These are phyloP conservation scores for Nymphaea thermarum DNA, from an alignment of 164 flowering plant species.

Conservation along the genomic window DNA sequence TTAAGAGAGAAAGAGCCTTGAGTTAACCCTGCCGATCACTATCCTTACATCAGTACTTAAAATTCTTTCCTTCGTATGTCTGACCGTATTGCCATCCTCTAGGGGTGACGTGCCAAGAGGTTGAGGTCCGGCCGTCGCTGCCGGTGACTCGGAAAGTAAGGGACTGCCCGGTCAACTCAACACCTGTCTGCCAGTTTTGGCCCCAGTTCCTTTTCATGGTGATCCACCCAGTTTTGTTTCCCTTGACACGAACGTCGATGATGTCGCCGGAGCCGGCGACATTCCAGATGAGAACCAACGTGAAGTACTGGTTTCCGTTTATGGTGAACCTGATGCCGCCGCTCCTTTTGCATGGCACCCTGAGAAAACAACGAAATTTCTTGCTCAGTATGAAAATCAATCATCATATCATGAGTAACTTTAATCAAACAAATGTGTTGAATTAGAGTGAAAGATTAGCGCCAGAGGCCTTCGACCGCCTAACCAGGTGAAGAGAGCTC, in stretches of 20 bases:
- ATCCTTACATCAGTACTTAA: constrained; percentile 31
- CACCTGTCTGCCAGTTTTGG: constrained; percentile 70
- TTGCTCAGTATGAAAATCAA: background rate
- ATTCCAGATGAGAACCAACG: constrained; percentile 53
- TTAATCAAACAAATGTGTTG: too few species aligned
- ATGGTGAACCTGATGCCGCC: constrained; percentile 75
- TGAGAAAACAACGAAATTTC: constrained; percentile 5
- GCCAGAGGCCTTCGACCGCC: too few species aligned
- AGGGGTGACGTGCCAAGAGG: constrained; percentile 62
- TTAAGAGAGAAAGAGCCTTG: too few species aligned
- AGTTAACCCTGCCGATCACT: too few species aligned
- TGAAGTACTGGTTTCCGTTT: constrained; percentile 69
- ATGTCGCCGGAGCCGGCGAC: constrained; percentile 83
- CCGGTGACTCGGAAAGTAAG: constrained; percentile 64
- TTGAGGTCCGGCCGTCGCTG: constrained; percentile 56
- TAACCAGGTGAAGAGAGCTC: too few species aligned
- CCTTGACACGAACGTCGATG: constrained; percentile 42
- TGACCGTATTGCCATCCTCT: constrained; percentile 74
- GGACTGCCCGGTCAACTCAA: constrained; percentile 51
- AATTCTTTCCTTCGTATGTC: constrained; percentile 63
- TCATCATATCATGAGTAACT: background rate
- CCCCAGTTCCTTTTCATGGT: constrained; percentile 74
- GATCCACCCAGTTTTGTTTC: constrained; percentile 59
- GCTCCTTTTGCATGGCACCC: constrained; percentile 61
- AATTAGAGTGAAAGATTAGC: too few species aligned